phyloP scores from a whole-genome alignment of 306 rosid genomes.

The Pueraria montana region DNA sequence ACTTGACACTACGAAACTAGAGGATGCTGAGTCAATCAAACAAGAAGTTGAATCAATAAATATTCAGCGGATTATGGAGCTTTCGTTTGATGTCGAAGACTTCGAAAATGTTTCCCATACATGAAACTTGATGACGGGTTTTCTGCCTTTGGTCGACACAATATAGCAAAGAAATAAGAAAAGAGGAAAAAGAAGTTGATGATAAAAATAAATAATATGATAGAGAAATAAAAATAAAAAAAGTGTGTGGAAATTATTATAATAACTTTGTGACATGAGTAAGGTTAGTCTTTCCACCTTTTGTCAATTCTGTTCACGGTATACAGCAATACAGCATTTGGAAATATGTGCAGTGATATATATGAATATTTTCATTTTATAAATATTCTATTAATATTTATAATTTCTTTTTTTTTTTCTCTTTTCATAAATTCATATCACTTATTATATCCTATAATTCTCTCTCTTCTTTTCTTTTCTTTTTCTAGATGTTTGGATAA shows the following conservation, averaged over 20 bases:
- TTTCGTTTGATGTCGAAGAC: not conserved
- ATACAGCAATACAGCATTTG: no score
- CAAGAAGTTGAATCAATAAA: constrained; percentile 52
- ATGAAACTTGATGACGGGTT: not conserved
- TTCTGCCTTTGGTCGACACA: not conserved
- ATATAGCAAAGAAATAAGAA: not conserved
- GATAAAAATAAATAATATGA: not conserved
- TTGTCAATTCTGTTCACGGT: no score
- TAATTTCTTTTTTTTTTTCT: no score
- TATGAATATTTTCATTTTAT: no score
- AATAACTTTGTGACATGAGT: no score
- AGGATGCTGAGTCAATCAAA: constrained; percentile 56
- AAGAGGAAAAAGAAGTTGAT: not conserved
- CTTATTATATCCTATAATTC: no score
- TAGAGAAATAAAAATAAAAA: not conserved
- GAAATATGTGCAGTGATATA: no score
- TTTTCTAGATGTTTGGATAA: no score
- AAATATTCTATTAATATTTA: no score
- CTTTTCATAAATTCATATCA: no score
- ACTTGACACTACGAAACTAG: constrained; percentile 48
- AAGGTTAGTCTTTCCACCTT: no score
- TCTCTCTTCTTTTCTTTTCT: no score
- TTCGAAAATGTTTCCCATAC: not conserved
- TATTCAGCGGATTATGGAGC: constrained; percentile 49
- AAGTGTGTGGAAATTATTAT: not conserved